Evolutionary conservation across 164 flowering plant genomes (phyloP).

Genomic region (Vitis amurensis): DNA sequence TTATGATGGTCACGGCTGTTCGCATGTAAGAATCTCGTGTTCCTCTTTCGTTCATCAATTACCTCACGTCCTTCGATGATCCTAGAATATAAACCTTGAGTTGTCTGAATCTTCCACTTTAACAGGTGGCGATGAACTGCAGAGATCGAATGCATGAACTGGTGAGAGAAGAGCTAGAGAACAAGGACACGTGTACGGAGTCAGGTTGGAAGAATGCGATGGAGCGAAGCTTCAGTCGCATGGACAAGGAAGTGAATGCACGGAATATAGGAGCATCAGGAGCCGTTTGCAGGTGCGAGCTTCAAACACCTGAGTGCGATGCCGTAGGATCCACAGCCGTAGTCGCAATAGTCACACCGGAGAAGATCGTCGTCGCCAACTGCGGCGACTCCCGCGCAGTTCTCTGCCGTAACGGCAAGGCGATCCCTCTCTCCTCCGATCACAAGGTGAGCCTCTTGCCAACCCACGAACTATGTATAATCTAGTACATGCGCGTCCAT

Average conservation of each 20-base stretch:
- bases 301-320: slow-evolving; percentile 73
- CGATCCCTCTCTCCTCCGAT: slow-evolving; percentile 58
- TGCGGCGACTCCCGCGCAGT: slow-evolving; percentile 96
- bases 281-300: slow-evolving; percentile 70
- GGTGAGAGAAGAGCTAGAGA: slow-evolving; percentile 64
- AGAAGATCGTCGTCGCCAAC: slow-evolving; percentile 70
- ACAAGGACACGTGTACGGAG: not conserved
- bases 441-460: slow-evolving; percentile 36
- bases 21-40: slow-evolving; percentile 52
- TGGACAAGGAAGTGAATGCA: slow-evolving; percentile 61
- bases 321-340: slow-evolving; percentile 96
- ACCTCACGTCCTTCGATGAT: too few relatives aligned
- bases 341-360: slow-evolving; percentile 65
- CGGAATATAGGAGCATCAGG: slow-evolving; percentile 5
- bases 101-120: not conserved
- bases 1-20: slow-evolving; percentile 96
- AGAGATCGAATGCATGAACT: slow-evolving; percentile 64
- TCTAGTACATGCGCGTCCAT: not conserved
- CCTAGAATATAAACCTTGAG: not conserved
- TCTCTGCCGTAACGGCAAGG: slow-evolving; percentile 61
- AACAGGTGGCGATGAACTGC: slow-evolving; percentile 80
- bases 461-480: too few relatives aligned
- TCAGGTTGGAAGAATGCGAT: slow-evolving; percentile 49
- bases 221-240: slow-evolving; percentile 58
- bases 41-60: not conserved